Evolutionary conservation across 768 basidiomycete genomes (phyloP).

Genomic region (Nevesoporus exiguus): DNA sequence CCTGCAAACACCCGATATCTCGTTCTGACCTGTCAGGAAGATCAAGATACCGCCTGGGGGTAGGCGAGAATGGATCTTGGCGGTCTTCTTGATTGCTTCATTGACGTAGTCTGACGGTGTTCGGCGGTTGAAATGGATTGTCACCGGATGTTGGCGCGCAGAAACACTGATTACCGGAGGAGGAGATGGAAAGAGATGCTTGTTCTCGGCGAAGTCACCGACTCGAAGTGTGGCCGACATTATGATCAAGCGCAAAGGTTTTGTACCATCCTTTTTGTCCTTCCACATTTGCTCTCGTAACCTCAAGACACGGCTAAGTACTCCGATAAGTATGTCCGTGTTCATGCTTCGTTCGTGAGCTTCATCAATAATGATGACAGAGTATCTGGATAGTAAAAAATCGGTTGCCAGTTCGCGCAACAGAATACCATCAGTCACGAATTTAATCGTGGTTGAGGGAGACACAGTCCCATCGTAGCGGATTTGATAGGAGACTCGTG

Average conservation of each 20-base stretch:
- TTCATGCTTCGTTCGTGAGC: slow-evolving; percentile 98
- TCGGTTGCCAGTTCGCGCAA: slow-evolving; percentile 89
- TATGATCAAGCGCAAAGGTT: slow-evolving; percentile 91
- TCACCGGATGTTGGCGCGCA: slow-evolving; percentile 93
- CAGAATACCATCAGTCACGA: slow-evolving; percentile 99
- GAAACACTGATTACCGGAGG: slow-evolving; percentile 92
- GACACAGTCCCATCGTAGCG: slow-evolving; percentile 95
- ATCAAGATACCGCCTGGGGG: slow-evolving; percentile 92
- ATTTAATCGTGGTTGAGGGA: slow-evolving; percentile 89
- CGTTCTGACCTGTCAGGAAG: slow-evolving; percentile 94
- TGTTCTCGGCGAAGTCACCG: slow-evolving; percentile 88
- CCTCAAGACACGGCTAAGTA: slow-evolving; percentile 89
- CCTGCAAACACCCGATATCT: slow-evolving; percentile 82
- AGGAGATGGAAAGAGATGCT: slow-evolving; percentile 68
- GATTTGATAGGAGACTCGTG: slow-evolving; percentile 92
- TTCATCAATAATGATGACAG: slow-evolving; percentile 94
- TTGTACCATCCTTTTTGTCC: slow-evolving; percentile 64
- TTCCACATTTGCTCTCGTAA: slow-evolving; percentile 89
- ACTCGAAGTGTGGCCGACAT: slow-evolving; percentile 99
- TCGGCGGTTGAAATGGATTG: slow-evolving; percentile 86
- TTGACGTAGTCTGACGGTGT: slow-evolving; percentile 85
- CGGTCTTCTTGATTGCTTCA: slow-evolving; percentile 86
- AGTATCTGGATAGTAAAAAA: slow-evolving; percentile 92
- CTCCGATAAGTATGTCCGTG: slow-evolving; percentile 95
- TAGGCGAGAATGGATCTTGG: slow-evolving; percentile 88